Evolutionary conservation across 1,284 basidiomycete genomes (phyloP), one percentile per base, ranked within the genome.

Genomic region (Heterobasidion annosum): DNA sequence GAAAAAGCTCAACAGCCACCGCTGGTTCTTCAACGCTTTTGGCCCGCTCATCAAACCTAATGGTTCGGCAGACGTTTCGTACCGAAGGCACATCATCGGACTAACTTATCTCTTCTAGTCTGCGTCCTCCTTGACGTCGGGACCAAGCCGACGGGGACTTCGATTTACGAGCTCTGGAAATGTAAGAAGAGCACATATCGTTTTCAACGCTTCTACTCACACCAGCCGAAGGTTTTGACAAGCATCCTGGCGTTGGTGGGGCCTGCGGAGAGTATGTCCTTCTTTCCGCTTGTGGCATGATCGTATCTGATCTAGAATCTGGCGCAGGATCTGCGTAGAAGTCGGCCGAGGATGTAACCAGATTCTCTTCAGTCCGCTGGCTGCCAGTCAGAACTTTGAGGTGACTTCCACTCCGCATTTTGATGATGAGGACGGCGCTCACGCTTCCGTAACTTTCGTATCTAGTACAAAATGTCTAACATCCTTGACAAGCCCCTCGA

Each of bases 1-100:
- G 82, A 95, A 94, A 78, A 95, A 95, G 66, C 72, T 94, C 58
- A 94, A 94, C 73, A 88, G 84, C 64, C 91, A 94, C 64, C 83
- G 95, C 46, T 98, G 95, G 95, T 93, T 98, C 72, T 98, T 98
- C 81, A 97, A 98, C 65, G 94, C 92, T 0, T 91, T 98, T 61
- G 92, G 92, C 13, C 87, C 91, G 32, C 77, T 96, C 53, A 78
- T 95, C 67, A 85, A 88, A 51, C 90, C 90, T 32, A 88, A 91
- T 61, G 85, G 86, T 85, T 53, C 50, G 73, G 62, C 19, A 33
- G 35, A 34, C 48, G 19, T 5, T 35, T 32, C 33, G 45, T 15
- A 19, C 16, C n/a, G 15, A 51, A 32, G 34, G 8, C 34, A 7
- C n/a, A 7, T 9, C 18, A 3, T 48, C n/a, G n/a, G n/a, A 37